Evolutionary conservation across 2,329 filamentous ascomycete genomes (phyloP).

Genomic region (Chaetomium sp.): DNA sequence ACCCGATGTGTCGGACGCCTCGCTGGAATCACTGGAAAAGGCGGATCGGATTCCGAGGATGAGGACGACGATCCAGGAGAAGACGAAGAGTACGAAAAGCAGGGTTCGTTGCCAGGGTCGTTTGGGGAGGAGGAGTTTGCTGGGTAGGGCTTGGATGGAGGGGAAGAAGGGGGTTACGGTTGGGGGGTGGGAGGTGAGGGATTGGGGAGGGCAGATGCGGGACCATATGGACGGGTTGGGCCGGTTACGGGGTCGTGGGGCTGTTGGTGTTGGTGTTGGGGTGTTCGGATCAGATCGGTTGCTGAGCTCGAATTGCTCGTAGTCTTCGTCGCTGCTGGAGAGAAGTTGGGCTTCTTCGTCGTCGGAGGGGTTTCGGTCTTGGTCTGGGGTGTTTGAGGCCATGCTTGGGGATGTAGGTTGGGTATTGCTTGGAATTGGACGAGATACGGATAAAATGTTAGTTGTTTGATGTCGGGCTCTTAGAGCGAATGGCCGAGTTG

Average conservation of each 20-base stretch:
- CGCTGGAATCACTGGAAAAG: conserved; percentile 10
- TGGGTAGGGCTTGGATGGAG: conserved; percentile 13
- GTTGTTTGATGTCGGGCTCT: no score
- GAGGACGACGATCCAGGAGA: conserved; percentile 11
- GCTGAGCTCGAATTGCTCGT: conserved; percentile 18
- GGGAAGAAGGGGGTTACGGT: conserved; percentile 14
- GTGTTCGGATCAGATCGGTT: background rate
- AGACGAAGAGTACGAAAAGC: conserved; percentile 7
- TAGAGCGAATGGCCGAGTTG: no score
- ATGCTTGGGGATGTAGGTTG: no score
- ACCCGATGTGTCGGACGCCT: conserved; percentile 8
- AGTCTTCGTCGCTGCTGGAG: conserved; percentile 10
- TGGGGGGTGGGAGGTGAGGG: conserved; percentile 11
- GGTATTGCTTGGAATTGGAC: no score
- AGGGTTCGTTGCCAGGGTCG: conserved; percentile 6
- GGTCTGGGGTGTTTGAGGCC: no score
- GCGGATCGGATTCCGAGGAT: background rate
- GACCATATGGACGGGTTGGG: conserved; percentile 4
- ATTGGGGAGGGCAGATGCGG: conserved; percentile 7
- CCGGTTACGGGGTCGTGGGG: background rate
- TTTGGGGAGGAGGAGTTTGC: conserved; percentile 6
- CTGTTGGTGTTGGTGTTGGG: background rate
- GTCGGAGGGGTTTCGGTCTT: background rate
- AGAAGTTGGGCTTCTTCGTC: conserved; percentile 22
- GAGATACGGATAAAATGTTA: no score